These are phyloP conservation scores for Seminavis robusta DNA, from an alignment of 108 stramenopile genomes.

Conservation along the genomic window DNA sequence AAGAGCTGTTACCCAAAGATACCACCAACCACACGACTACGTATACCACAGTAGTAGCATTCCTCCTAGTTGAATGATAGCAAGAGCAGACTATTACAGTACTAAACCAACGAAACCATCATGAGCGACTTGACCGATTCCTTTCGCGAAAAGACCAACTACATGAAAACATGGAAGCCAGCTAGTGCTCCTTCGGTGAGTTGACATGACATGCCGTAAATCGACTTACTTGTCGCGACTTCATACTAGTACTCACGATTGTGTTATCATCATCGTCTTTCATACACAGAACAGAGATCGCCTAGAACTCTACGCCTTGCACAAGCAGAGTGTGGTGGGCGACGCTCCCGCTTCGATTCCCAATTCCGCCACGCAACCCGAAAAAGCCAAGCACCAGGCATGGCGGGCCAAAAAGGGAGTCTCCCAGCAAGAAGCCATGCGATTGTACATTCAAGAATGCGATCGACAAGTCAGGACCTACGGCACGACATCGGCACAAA, in stretches of 20 bases:
- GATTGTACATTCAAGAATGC: constrained; percentile 65
- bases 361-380: constrained; percentile 37
- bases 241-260: not conserved
- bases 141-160: constrained; percentile 65
- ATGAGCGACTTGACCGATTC: constrained; percentile 13
- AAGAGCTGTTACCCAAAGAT: too few species aligned
- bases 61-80: too few species aligned
- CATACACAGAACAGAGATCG: constrained; percentile 69
- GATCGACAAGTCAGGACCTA: constrained; percentile 81
- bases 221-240: not conserved
- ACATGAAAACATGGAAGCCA: constrained; percentile 86
- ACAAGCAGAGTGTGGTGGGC: constrained; percentile 80
- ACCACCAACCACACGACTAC: too few species aligned
- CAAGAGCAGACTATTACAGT: too few species aligned
- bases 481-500: constrained; percentile 42
- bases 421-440: constrained; percentile 64
- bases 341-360: constrained; percentile 53
- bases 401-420: constrained; percentile 71
- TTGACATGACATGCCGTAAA: constrained; percentile 2
- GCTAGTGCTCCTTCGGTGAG: constrained; percentile 69
- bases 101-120: constrained; percentile 1
- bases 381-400: constrained; percentile 77
- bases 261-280: not conserved
- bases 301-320: constrained; percentile 86
- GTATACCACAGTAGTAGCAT: too few species aligned